Conservation (phyloP, 225 moss, liverwort and hornwort species). For the Sphagnum contortum region DNA sequence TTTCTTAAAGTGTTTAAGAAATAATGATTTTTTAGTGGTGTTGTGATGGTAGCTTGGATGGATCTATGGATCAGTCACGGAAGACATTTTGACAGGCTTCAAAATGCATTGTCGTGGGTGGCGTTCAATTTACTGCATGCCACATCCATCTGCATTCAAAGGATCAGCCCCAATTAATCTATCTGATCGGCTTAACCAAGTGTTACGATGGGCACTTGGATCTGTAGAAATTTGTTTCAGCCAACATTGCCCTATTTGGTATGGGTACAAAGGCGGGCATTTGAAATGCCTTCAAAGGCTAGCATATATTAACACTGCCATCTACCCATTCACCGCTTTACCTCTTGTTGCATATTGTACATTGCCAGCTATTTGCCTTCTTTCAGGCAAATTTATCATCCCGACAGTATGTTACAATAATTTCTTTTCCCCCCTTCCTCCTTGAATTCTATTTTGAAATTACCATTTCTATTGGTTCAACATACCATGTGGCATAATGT, state of each 20-base stretch:
- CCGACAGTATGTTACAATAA: slow-evolving; percentile 46
- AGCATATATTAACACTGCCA: slow-evolving; percentile 89
- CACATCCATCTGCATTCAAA: slow-evolving; percentile 77
- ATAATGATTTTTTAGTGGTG: no score
- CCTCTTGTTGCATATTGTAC: slow-evolving; percentile 92
- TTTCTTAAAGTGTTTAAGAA: no score
- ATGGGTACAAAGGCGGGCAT: slow-evolving; percentile 54
- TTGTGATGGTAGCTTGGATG: slow-evolving; percentile 60
- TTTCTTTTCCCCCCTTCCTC: slow-evolving; percentile 6
- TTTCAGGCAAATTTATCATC: slow-evolving; percentile 92
- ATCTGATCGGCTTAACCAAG: slow-evolving; percentile 93
- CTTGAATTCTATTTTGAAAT: neutral
- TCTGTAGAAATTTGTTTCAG: slow-evolving; percentile 87
- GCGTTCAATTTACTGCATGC: slow-evolving; percentile 98
- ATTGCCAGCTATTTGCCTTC: slow-evolving; percentile 84
- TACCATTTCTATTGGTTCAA: neutral
- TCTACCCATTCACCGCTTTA: slow-evolving; percentile 83
- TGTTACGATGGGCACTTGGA: slow-evolving; percentile 91
- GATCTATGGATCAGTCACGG: slow-evolving; percentile 96
- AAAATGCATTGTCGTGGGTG: slow-evolving; percentile 98
- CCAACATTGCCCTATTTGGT: slow-evolving; percentile 94
- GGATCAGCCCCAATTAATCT: slow-evolving; percentile 97
- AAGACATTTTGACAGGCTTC: slow-evolving; percentile 95
- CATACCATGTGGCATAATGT: neutral
- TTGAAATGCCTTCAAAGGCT: slow-evolving; percentile 85